Evolutionary conservation across 345 rosid species (phyloP).

Genomic region (Acer saccharum): DNA sequence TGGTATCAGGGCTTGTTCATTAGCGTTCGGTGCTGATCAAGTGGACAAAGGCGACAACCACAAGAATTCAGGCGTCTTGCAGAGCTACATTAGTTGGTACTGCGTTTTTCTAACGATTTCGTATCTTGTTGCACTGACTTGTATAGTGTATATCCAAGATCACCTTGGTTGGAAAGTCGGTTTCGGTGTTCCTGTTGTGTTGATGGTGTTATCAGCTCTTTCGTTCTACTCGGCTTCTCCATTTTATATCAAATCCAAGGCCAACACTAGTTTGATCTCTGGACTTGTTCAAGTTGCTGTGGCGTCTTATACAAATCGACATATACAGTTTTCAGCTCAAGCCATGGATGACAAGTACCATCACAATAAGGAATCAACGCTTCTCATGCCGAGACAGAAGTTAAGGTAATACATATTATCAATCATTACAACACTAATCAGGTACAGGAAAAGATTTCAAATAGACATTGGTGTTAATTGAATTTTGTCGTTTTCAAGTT

Average conservation of each 20-base stretch:
- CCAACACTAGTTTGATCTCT: slow-evolving; percentile 28
- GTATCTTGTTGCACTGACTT: slow-evolving; percentile 19
- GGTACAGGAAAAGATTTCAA: too few species aligned
- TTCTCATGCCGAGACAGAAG: not conserved
- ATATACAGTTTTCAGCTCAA: too few species aligned
- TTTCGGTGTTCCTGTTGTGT: slow-evolving; percentile 30
- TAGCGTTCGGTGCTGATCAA: slow-evolving; percentile 44
- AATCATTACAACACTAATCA: too few species aligned
- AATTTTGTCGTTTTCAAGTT: slow-evolving; percentile 25
- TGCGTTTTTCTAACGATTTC: slow-evolving; percentile 28
- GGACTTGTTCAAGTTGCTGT: slow-evolving; percentile 31
- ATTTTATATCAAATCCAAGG: slow-evolving; percentile 27
- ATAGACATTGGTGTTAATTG: too few species aligned
- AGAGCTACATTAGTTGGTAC: slow-evolving; percentile 40
- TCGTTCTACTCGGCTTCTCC: slow-evolving; percentile 31
- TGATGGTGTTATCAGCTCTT: slow-evolving; percentile 30
- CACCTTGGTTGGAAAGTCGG: slow-evolving; percentile 36
- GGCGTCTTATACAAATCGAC: not conserved
- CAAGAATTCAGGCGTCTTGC: slow-evolving; percentile 22
- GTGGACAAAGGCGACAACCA: slow-evolving; percentile 15
- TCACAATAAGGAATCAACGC: not conserved
- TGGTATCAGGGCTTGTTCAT: slow-evolving; percentile 32
- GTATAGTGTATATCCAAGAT: slow-evolving; percentile 36
- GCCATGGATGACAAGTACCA: not conserved
- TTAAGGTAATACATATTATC: not conserved